These are phyloP conservation scores for Lasiodiplodia gonubiensis DNA, from an alignment of 2,329 filamentous ascomycete species.

Conservation along the genomic window DNA sequence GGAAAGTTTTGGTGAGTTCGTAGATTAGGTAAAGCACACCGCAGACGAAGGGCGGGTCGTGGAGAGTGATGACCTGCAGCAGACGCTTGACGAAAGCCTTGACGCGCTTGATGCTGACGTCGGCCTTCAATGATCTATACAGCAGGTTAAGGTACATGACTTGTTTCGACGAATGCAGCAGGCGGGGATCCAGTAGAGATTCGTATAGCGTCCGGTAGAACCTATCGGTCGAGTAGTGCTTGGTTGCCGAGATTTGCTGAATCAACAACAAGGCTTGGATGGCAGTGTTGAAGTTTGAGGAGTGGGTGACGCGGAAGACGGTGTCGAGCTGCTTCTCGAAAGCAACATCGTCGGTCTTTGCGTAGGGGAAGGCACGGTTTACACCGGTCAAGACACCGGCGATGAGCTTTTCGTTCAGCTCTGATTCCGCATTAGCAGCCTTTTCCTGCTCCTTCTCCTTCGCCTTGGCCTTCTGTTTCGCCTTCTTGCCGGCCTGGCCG, in stretches of 20 bases:
- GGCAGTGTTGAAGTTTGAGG: slow-evolving; percentile 97
- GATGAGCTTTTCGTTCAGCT: slow-evolving; percentile 87
- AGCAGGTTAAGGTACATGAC: slow-evolving; percentile 92
- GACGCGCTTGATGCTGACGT: slow-evolving; percentile 87
- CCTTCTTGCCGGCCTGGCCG: slow-evolving; percentile 59
- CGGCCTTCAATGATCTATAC: slow-evolving; percentile 84
- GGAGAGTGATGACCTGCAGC: slow-evolving; percentile 82
- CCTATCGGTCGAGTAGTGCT: slow-evolving; percentile 82
- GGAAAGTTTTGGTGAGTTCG: slow-evolving; percentile 79
- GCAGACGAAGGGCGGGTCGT: slow-evolving; percentile 91
- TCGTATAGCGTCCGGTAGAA: slow-evolving; percentile 97
- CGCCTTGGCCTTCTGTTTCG: slow-evolving; percentile 52
- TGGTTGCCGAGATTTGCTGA: slow-evolving; percentile 83
- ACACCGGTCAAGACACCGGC: slow-evolving; percentile 92
- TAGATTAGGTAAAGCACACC: slow-evolving; percentile 89
- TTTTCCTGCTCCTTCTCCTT: slow-evolving; percentile 51
- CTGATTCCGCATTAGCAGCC: slow-evolving; percentile 56
- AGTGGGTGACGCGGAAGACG: slow-evolving; percentile 94
- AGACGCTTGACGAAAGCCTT: slow-evolving; percentile 96
- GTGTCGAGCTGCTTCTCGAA: slow-evolving; percentile 91
- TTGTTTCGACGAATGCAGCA: slow-evolving; percentile 91
- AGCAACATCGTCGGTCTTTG: slow-evolving; percentile 75
- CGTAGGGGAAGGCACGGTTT: slow-evolving; percentile 94
- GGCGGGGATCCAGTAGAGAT: slow-evolving; percentile 86
- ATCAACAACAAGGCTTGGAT: slow-evolving; percentile 95